A percentile compares a stretch with the other conserved stretches of the same genome.
Evolutionary conservation across 2,329 filamentous ascomycete genomes (phyloP).

Genomic region (Neurospora sp.): DNA sequence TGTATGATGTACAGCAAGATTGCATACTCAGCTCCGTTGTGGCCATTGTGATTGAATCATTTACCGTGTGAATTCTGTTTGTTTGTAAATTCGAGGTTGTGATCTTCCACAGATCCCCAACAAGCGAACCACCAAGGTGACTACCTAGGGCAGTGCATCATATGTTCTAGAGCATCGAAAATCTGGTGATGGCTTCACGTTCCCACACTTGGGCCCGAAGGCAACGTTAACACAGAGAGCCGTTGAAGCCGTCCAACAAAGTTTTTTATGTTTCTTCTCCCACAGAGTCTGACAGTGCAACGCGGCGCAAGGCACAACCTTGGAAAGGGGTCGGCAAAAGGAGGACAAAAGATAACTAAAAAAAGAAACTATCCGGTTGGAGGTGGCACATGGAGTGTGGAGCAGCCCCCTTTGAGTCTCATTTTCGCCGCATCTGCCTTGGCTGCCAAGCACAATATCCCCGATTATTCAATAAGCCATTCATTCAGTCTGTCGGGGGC

Average conservation of each 20-base stretch:
- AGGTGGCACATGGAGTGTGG: slow-evolving; percentile 1
- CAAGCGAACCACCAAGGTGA: not conserved
- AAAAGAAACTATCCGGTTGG: slow-evolving; percentile 4
- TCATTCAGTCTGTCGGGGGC: not conserved
- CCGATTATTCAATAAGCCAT: not conserved
- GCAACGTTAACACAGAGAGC: not conserved
- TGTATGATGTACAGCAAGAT: not conserved
- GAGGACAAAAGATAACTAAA: not conserved
- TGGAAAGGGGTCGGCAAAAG: not conserved
- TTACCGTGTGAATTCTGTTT: not conserved
- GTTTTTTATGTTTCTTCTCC: not conserved
- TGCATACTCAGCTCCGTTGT: not conserved
- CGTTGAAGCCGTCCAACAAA: not conserved
- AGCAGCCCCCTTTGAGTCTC: not conserved
- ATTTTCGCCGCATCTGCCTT: not conserved
- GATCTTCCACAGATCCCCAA: not conserved
- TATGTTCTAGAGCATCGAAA: not conserved
- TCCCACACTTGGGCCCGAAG: not conserved
- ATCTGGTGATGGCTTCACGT: not conserved
- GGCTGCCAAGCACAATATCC: not conserved
- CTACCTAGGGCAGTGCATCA: not conserved
- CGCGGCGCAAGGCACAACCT: not conserved
- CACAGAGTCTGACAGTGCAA: not conserved
- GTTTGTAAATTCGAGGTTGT: not conserved
- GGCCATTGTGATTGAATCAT: not conserved